Base-by-base conservation (phyloP, 768 basidiomycete species). In the Hortiboletus flavorubellus region DNA sequence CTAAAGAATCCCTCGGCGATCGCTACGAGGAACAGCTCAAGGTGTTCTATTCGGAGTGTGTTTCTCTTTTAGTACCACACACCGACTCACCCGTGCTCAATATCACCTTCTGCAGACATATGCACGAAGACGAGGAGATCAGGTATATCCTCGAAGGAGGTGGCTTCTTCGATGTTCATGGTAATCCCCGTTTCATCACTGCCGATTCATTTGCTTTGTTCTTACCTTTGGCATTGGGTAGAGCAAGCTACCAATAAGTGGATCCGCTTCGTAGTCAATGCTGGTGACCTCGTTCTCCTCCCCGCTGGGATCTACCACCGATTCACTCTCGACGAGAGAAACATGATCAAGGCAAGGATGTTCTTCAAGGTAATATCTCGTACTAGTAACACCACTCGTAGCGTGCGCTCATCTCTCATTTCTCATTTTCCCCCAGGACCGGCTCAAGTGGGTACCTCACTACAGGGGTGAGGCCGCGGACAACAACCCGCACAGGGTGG, bases 71-170 rank as follows among this genome's bases (percentile, higher is more conserved):
- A n/a, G 2, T 9, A 5, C 26, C 14, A 8, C 21, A 23, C 31
- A 11, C 31, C 5, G 7, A 8, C n/a, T n/a, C n/a, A 26, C 23
- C 18, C 11, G 4, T 50, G 51, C 45, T 52, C 42, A 59, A 41
- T 7, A 8, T 23, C 1, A 8, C 21, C 49, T 26, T 29, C 11
- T 0, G 30, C 62, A 91, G 90, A 63, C 93, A 96, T 65, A 81
- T 97, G 77, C 94, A 97, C 63, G 93, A 97, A 70, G 94, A 97
- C 63, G 94, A 98, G 67, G 94, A 97, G 73, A 96, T 95, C 65
- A 79, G 94, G 8, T 98, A 90, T 63, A 83, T 95, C 62, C 78
- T 92, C 39, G 77, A 80, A 1, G 95, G 95, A 21, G 84, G 82
- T 41, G 95, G 92, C 0, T 98, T 85, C 77, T 97, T 96, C 67